Base-by-base conservation (phyloP, 202 grass and related monocot species). In the Saccharum hybrid region DNA sequence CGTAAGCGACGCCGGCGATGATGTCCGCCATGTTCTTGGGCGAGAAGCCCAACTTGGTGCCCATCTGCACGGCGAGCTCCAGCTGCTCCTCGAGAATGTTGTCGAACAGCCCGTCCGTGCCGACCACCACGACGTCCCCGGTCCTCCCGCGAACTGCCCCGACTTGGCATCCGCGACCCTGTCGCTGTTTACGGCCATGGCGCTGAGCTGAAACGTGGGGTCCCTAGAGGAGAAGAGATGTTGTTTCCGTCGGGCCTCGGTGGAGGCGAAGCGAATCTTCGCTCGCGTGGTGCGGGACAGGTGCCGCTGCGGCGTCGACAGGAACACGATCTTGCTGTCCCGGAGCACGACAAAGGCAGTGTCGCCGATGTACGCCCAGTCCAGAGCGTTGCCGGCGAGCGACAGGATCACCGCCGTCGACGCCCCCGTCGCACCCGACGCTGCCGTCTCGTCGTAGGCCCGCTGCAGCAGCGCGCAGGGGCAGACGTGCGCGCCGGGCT, bases 81-180 rank as follows among this genome's bases (percentile, higher is more conserved):
- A 83, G 41, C 54, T 83, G 74, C 5, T 14, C 2, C 23, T 78
- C 57, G 43, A 56, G 63, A 60, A 88, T 6, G 74, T 87, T 88
- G 23, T 83, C 74, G 74, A 88, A 83, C 45, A 88, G 57, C 18
- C 80, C 80, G 46, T 88, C 80, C 1, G 86, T 78, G 3, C 66
- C 80, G 42, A 52, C 56, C 11, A 88, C 80, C 66, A 88, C 74
- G 12, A 88, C 74, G 86, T 88, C 80, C 10, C 80, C 74, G 12
- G 21, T 5, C 45, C 23, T 71, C 10, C 67, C 38, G 72, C 22
- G 1, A 0, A 0, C 63, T 67, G 15, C 39, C 56, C 65, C 34
- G 64, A 57, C 43, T 9, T 30, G 15, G 56, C 79, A 0, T 34
- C 4, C 3, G n/a, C 3, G 3, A 77, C 7, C 2, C 10, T 6